Evolutionary conservation across 345 rosid species (phyloP).

Genomic region (Lenwebbia sp.): DNA sequence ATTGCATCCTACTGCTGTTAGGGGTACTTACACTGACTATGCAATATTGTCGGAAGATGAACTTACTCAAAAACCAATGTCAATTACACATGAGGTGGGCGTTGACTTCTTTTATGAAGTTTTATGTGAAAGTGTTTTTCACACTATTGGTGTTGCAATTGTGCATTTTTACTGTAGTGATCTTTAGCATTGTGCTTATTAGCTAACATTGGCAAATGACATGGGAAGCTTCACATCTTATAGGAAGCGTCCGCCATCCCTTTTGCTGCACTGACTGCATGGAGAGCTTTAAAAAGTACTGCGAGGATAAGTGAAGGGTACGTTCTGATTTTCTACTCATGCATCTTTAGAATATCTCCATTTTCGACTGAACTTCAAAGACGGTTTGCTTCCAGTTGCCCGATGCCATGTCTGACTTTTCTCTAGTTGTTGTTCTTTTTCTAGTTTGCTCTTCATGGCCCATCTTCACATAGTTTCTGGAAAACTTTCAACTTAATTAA

Average conservation of each 20-base stretch:
- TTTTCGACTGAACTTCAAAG: background rate
- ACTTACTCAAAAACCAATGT: conserved; percentile 59
- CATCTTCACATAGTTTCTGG: background rate
- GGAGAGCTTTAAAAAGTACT: conserved; percentile 87
- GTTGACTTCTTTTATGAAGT: background rate
- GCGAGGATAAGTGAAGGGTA: conserved; percentile 93
- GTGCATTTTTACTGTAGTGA: background rate
- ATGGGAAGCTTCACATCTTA: conserved; percentile 4
- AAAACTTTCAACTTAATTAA: background rate
- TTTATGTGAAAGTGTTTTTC: background rate
- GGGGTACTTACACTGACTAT: conserved; percentile 91
- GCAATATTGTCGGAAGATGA: conserved; percentile 78
- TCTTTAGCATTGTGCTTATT: background rate
- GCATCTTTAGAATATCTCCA: background rate
- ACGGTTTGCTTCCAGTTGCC: background rate
- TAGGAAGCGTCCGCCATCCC: conserved; percentile 94
- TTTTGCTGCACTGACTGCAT: conserved; percentile 94
- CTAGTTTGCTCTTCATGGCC: background rate
- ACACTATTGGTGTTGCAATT: background rate
- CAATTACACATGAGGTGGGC: conserved; percentile 67
- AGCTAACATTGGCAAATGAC: background rate
- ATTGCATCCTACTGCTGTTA: conserved; percentile 87
- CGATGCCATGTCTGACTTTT: background rate
- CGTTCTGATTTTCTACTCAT: conserved; percentile 1
- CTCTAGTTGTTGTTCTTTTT: background rate